Evolutionary conservation across 78 protist genomes (phyloP).

Genomic region (Thecamonas trahens): DNA sequence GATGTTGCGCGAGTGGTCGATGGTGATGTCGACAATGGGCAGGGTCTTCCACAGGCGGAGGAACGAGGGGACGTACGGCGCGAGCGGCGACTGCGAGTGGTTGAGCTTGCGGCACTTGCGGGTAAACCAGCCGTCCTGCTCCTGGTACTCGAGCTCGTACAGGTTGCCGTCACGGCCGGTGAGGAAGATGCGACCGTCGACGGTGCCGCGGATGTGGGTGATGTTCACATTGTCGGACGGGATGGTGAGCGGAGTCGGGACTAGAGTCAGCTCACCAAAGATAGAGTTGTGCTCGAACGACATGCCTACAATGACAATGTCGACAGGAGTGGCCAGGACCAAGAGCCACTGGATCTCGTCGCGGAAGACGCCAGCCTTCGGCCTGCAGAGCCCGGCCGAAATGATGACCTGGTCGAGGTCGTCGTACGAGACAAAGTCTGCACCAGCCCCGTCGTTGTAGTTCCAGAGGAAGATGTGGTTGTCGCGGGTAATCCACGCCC

Average conservation of each 20-base stretch:
- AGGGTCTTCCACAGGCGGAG: not conserved
- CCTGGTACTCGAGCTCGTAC: conserved; percentile 7
- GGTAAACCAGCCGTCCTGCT: not conserved
- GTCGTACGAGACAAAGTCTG: not conserved
- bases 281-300: not conserved
- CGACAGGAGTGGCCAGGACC: conserved; percentile 21
- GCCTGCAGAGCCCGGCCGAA: conserved; percentile 9
- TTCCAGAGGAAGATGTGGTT: conserved; percentile 16
- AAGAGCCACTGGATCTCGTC: not conserved
- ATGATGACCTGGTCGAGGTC: conserved; percentile 32
- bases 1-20: conserved; percentile 1
- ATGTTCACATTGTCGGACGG: conserved; percentile 26
- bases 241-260: not conserved
- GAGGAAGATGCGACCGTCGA: conserved; percentile 9
- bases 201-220: conserved; percentile 1
- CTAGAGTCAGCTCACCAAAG: not conserved
- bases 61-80: not conserved
- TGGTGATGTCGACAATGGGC: conserved; percentile 3
- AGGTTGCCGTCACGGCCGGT: conserved; percentile 22
- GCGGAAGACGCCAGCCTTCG: not conserved
- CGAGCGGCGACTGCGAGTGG: not conserved
- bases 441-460: conserved; percentile 5
- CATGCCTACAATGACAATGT: conserved; percentile 10
- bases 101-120: not conserved
- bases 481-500: conserved; percentile 41